Conservation (phyloP, 768 basidiomycete genomes). For the Amanita muscaria region DNA sequence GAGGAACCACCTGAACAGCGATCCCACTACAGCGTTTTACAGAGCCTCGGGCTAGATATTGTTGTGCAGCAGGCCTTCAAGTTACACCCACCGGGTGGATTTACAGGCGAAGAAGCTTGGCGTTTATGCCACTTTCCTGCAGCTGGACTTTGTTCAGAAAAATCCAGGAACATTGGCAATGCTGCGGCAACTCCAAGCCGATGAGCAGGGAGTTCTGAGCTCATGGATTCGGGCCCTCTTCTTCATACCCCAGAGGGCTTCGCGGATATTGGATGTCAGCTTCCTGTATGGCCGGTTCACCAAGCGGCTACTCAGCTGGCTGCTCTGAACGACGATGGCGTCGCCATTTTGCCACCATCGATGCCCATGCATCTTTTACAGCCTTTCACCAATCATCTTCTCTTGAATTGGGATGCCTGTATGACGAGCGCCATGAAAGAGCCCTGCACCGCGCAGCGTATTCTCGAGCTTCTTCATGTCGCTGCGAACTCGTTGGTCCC, state of each 20-base stretch:
- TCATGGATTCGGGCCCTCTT: slow-evolving; percentile 23
- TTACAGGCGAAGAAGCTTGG: slow-evolving; percentile 11
- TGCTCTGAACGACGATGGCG: slow-evolving; percentile 11
- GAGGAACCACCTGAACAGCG: slow-evolving; percentile 1
- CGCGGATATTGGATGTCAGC: slow-evolving; percentile 15
- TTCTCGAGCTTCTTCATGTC: not conserved
- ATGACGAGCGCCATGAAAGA: slow-evolving; percentile 1
- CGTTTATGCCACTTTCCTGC: slow-evolving; percentile 15
- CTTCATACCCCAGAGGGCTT: slow-evolving; percentile 10
- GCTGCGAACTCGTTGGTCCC: not conserved
- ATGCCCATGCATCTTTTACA: not conserved
- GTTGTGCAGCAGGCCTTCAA: slow-evolving; percentile 17
- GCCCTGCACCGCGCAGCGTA: not conserved
- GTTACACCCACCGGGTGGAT: slow-evolving; percentile 12
- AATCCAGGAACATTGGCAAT: slow-evolving; percentile 7
- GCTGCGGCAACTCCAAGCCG: slow-evolving; percentile 16
- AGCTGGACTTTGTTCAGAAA: slow-evolving; percentile 12
- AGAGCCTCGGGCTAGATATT: slow-evolving; percentile 17
- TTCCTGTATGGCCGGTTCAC: slow-evolving; percentile 28
- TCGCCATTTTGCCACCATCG: slow-evolving; percentile 12
- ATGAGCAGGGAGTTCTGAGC: slow-evolving; percentile 17
- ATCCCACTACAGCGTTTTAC: slow-evolving; percentile 14
- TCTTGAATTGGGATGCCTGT: not conserved
- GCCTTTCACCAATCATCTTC: not conserved
- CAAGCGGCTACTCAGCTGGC: slow-evolving; percentile 12